Percentiles rank a stretch among this genome's conserved stretches.
Evolutionary conservation across 768 basidiomycete genomes (phyloP).

Genomic region (Psilocybe sp.): DNA sequence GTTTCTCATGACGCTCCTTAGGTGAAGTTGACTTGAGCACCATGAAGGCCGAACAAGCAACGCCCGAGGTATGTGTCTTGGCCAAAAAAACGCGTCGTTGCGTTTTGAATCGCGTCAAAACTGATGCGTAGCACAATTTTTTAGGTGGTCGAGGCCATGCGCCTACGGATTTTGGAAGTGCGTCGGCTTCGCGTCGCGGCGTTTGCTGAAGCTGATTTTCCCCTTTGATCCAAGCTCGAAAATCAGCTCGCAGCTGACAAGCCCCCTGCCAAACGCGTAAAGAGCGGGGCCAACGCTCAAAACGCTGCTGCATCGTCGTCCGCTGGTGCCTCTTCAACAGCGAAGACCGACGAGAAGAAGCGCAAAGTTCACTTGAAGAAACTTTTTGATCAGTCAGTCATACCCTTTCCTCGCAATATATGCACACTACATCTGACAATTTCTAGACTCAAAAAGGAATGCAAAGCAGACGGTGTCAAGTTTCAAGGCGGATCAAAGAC

Average conservation of each 20-base stretch:
- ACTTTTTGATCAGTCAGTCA: conserved; percentile 33
- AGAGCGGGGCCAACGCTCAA: conserved; percentile 9
- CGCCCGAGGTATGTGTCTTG: too few relatives aligned
- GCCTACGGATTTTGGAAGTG: conserved; percentile 21
- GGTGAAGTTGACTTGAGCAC: too few relatives aligned
- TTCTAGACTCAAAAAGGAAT: conserved; percentile 36
- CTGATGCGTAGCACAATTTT: background rate
- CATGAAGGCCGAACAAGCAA: too few relatives aligned
- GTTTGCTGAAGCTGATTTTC: background rate
- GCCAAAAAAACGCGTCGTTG: too few relatives aligned
- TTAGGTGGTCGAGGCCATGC: conserved; percentile 28
- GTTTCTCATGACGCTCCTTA: too few relatives aligned
- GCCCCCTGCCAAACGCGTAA: conserved; percentile 31
- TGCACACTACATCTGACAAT: background rate
- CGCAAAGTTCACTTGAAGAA: conserved; percentile 36
- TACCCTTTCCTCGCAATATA: background rate
- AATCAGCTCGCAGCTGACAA: conserved; percentile 22
- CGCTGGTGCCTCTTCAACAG: conserved; percentile 16
- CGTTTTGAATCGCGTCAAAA: too few relatives aligned
- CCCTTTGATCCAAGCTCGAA: conserved; percentile 23
- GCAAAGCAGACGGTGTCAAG: conserved; percentile 34
- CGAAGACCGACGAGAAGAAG: conserved; percentile 38
- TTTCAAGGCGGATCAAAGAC: conserved; percentile 36
- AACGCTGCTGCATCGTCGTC: conserved; percentile 15
- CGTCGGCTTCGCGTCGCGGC: background rate